Conservation (phyloP, 106 monocot species). For the Acorus calamus region DNA sequence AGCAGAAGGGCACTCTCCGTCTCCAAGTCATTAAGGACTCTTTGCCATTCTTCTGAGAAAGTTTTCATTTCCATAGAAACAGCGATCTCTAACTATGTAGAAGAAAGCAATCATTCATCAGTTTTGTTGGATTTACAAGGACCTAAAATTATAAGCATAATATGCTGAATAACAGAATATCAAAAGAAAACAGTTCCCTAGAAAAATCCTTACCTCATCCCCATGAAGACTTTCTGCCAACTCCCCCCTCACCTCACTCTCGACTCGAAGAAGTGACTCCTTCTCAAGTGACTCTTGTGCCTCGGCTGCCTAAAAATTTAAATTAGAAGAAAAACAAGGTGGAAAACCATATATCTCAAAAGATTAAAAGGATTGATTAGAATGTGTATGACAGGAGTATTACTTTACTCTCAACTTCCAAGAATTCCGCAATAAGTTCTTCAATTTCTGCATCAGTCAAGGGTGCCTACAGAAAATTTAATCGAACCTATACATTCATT, state of each 20-base stretch:
- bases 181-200: constrained; percentile 4
- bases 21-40: constrained; percentile 75
- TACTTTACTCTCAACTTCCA: constrained; percentile 93
- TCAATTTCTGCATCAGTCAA: constrained; percentile 79
- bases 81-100: constrained; percentile 58
- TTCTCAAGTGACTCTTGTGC: constrained; percentile 91
- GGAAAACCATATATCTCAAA: not conserved
- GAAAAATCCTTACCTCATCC: constrained; percentile 45
- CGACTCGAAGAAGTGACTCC: constrained; percentile 68
- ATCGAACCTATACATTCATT: too few relatives aligned
- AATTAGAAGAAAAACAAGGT: constrained; percentile 18
- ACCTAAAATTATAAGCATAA: not conserved
- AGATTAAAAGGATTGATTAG: constrained; percentile 1
- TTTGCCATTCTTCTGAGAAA: constrained; percentile 62
- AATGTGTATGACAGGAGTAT: constrained; percentile 3
- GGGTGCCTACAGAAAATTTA: constrained; percentile 32
- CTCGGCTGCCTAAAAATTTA: constrained; percentile 73
- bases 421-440: constrained; percentile 70
- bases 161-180: not conserved
- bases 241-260: constrained; percentile 80
- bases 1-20: constrained; percentile 64
- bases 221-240: constrained; percentile 59
- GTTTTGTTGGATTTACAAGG: not conserved
- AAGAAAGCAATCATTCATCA: constrained; percentile 10
- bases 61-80: constrained; percentile 70